These are phyloP conservation scores for Fusarium papillatum DNA, from an alignment of 2,329 filamentous ascomycete genomes.

Conservation along the genomic window DNA sequence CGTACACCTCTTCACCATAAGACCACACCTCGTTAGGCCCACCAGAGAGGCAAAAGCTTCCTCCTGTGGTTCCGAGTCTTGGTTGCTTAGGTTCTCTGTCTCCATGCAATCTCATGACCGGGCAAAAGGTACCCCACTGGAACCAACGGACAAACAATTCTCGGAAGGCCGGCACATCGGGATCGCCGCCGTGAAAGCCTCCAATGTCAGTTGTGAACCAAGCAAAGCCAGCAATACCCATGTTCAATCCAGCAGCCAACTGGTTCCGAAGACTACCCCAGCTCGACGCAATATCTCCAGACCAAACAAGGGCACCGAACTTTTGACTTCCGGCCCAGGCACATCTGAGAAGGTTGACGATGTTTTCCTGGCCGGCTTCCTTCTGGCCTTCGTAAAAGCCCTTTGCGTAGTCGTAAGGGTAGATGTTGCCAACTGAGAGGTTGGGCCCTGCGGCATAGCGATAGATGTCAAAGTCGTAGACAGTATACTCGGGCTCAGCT, in stretches of 20 bases:
- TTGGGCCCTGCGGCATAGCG: slow-evolving; percentile 53
- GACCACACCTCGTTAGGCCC: slow-evolving; percentile 76
- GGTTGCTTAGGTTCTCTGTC: slow-evolving; percentile 70
- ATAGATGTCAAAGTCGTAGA: slow-evolving; percentile 77
- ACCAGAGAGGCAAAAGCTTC: slow-evolving; percentile 60
- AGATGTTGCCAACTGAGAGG: slow-evolving; percentile 68
- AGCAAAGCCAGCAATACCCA: slow-evolving; percentile 73
- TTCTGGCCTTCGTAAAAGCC: slow-evolving; percentile 72
- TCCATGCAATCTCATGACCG: slow-evolving; percentile 77
- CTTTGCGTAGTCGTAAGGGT: slow-evolving; percentile 69
- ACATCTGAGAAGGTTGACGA: slow-evolving; percentile 68
- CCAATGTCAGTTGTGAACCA: slow-evolving; percentile 82
- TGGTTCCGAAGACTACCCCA: slow-evolving; percentile 73
- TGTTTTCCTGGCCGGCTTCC: slow-evolving; percentile 64
- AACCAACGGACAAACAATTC: slow-evolving; percentile 78
- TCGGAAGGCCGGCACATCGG: slow-evolving; percentile 66
- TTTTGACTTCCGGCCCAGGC: slow-evolving; percentile 70
- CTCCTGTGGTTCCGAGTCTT: slow-evolving; percentile 50
- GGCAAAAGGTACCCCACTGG: slow-evolving; percentile 77
- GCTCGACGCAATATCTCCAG: slow-evolving; percentile 75
- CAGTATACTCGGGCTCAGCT: slow-evolving; percentile 75
- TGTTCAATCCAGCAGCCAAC: slow-evolving; percentile 73
- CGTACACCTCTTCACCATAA: slow-evolving; percentile 72
- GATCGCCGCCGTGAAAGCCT: slow-evolving; percentile 76
- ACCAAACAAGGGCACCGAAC: slow-evolving; percentile 76